phyloP scores from a whole-genome alignment of 768 basidiomycete genomes.

The Lactifluus pinguis region DNA sequence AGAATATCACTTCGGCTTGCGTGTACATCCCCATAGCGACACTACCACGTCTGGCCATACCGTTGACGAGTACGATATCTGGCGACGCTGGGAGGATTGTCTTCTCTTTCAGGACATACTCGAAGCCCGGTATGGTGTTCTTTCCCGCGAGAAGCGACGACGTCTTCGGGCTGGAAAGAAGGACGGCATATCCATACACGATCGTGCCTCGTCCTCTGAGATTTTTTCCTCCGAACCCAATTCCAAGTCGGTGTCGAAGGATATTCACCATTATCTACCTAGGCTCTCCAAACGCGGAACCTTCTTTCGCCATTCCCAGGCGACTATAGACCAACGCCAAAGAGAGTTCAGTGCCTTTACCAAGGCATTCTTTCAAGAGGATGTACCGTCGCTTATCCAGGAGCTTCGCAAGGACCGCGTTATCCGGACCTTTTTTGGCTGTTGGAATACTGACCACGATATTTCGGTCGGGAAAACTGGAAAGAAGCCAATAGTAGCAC shows the following conservation, averaged over 20 bases:
- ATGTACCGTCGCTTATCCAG: constrained; percentile 54
- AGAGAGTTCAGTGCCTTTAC: constrained; percentile 53
- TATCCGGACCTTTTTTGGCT: constrained; percentile 70
- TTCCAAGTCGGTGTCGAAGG: constrained; percentile 59
- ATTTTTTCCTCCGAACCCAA: constrained; percentile 80
- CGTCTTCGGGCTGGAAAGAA: constrained; percentile 65
- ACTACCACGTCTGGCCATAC: constrained; percentile 23
- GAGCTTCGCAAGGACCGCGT: constrained; percentile 51
- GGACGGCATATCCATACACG: constrained; percentile 57
- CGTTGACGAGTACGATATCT: constrained; percentile 55
- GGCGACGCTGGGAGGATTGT: constrained; percentile 79
- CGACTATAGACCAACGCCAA: constrained; percentile 54
- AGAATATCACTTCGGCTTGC: constrained; percentile 21
- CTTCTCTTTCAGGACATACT: constrained; percentile 64
- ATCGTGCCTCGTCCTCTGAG: constrained; percentile 75
- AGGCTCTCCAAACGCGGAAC: constrained; percentile 62
- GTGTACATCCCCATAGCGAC: constrained; percentile 17
- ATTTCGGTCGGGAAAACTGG: constrained; percentile 35
- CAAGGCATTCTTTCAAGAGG: constrained; percentile 45
- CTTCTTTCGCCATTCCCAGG: constrained; percentile 61
- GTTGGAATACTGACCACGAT: constrained; percentile 68
- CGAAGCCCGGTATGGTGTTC: constrained; percentile 52
- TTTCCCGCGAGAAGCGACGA: constrained; percentile 57
- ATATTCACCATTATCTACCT: constrained; percentile 60
- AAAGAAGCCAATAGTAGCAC: constrained; percentile 16